Percentiles rank a stretch among this genome's conserved stretches.
These are phyloP conservation scores for Phoma sp. DNA, from an alignment of 2,329 filamentous ascomycete species.

Conservation along the genomic window DNA sequence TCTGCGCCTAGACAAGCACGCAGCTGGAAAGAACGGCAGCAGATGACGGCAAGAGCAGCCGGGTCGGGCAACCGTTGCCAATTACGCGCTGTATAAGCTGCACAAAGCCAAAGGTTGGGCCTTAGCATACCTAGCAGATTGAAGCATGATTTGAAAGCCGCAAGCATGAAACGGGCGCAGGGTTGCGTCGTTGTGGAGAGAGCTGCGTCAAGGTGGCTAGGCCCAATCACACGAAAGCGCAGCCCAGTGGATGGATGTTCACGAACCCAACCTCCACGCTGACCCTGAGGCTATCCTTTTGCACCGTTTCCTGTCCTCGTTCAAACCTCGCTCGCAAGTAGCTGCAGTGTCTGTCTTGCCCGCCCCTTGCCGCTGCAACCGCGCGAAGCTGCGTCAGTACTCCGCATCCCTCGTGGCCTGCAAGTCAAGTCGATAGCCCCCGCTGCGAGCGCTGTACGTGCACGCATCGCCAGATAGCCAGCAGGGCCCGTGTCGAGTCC, in stretches of 20 bases:
- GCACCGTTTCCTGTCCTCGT: conserved; percentile 3
- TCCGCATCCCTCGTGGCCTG: conserved; percentile 20
- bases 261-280: conserved; percentile 20
- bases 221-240: conserved; percentile 13
- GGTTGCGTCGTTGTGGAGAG: conserved; percentile 16
- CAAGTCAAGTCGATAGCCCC: conserved; percentile 23
- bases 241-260: conserved; percentile 17
- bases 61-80: background rate
- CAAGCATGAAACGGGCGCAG: conserved; percentile 16
- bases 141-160: conserved; percentile 2
- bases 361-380: conserved; percentile 4
- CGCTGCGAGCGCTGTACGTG: conserved; percentile 18
- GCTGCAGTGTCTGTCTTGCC: conserved; percentile 6
- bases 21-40: conserved; percentile 11
- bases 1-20: conserved; percentile 6
- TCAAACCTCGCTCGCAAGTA: conserved; percentile 1
- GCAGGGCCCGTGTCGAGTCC: conserved; percentile 22
- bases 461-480: conserved; percentile 18
- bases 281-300: conserved; percentile 18
- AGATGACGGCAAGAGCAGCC: conserved; percentile 9
- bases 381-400: conserved; percentile 19
- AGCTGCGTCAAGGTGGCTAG: conserved; percentile 15
- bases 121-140: background rate
- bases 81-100: conserved; percentile 6
- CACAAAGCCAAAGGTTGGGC: background rate